Evolutionary conservation across 2,329 filamentous ascomycete species (phyloP).

Genomic region (Alternaria sp.): DNA sequence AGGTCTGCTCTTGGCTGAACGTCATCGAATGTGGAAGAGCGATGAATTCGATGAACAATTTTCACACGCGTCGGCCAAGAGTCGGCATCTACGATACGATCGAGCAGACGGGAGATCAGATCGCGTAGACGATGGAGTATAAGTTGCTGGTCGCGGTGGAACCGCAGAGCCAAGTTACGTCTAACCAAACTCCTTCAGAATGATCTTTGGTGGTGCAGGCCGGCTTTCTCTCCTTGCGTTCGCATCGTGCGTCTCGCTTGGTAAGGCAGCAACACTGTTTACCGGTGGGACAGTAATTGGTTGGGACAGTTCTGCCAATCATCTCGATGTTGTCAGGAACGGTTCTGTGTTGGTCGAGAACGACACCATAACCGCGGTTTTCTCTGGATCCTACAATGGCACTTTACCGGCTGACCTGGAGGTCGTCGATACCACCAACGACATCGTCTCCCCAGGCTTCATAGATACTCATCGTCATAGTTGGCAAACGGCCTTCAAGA

Average conservation of each 20-base stretch:
- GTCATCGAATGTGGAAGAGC: background rate
- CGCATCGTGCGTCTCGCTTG: background rate
- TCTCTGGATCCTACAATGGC: conserved; percentile 11
- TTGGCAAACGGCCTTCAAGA: conserved; percentile 63
- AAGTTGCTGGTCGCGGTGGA: background rate
- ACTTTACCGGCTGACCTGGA: conserved; percentile 36
- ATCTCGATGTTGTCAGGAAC: conserved; percentile 49
- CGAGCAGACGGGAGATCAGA: background rate
- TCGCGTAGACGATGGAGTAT: background rate
- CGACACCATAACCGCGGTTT: conserved; percentile 44
- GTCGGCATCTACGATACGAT: conserved; percentile 1
- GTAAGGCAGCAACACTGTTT: conserved; percentile 10
- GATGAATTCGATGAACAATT: background rate
- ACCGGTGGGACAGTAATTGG: conserved; percentile 50
- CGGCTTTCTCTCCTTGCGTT: background rate
- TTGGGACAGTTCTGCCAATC: conserved; percentile 48
- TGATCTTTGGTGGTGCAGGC: background rate
- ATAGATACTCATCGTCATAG: conserved; percentile 60
- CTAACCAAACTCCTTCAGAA: background rate
- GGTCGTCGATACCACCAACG: conserved; percentile 54
- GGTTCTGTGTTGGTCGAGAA: conserved; percentile 51
- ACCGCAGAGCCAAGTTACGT: background rate
- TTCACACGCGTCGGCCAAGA: background rate
- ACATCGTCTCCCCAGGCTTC: conserved; percentile 63
- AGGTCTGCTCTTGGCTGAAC: conserved; percentile 5